These are phyloP conservation scores for Hypoxylon lienhwacheense DNA, from an alignment of 495 filamentous ascomycete species.

Conservation along the genomic window DNA sequence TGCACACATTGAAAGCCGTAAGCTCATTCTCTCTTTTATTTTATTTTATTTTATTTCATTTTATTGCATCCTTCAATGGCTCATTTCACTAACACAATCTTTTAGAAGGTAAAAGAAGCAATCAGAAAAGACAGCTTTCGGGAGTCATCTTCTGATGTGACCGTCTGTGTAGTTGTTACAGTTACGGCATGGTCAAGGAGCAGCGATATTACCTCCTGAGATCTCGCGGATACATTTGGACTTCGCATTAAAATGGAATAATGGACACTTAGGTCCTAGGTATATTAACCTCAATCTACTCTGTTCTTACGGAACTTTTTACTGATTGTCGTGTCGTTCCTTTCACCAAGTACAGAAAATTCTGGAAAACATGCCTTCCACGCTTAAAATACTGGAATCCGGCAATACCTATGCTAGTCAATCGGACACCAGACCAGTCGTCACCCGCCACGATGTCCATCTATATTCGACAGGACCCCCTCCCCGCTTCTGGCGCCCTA, in stretches of 20 bases:
- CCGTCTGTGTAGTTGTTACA: constrained; percentile 61
- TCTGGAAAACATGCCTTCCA: constrained; percentile 82
- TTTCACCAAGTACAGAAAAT: constrained; percentile 59
- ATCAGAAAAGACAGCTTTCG: constrained; percentile 15
- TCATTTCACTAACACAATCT: constrained; percentile 17
- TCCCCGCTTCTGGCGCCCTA: constrained; percentile 31
- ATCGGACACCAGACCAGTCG: constrained; percentile 59
- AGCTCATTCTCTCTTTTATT: constrained; percentile 36
- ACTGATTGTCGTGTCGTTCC: constrained; percentile 10
- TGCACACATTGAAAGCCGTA: constrained; percentile 77
- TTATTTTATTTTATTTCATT: background rate
- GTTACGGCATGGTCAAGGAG: constrained; percentile 76
- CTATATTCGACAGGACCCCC: constrained; percentile 59
- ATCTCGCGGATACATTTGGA: constrained; percentile 83
- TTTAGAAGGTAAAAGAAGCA: constrained; percentile 40
- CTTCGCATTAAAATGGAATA: constrained; percentile 66
- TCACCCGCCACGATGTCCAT: constrained; percentile 71
- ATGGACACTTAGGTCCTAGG: constrained; percentile 81
- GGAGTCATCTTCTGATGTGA: constrained; percentile 18
- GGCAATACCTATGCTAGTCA: constrained; percentile 75
- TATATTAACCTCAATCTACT: constrained; percentile 42
- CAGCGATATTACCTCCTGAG: constrained; percentile 74
- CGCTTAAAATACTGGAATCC: constrained; percentile 95
- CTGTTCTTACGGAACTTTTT: background rate
- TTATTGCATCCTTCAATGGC: background rate